Percentiles rank a stretch among this genome's conserved stretches.
phyloP scores from a whole-genome alignment of 1,284 basidiomycete species.

The Takashimella tepidaria region DNA sequence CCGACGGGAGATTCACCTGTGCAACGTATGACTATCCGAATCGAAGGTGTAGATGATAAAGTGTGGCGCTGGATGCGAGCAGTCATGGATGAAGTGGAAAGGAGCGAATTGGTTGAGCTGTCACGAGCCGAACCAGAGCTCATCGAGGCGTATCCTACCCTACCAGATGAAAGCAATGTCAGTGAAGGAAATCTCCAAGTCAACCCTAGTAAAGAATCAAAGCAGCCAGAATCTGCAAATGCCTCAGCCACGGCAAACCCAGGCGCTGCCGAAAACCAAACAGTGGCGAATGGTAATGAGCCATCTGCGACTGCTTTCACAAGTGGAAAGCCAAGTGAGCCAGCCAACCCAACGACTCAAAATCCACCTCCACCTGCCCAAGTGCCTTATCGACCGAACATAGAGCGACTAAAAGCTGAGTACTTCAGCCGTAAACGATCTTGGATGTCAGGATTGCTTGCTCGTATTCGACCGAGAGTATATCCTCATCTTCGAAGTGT shows the following conservation, averaged over 20 bases:
- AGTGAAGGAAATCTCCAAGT: not conserved
- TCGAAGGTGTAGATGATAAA: constrained; percentile 27
- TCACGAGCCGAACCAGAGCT: constrained; percentile 24
- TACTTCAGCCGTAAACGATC: not conserved
- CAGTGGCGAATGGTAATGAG: not conserved
- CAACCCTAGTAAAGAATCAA: not conserved
- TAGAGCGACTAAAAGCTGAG: not conserved
- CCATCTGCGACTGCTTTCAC: not conserved
- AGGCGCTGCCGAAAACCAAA: not conserved
- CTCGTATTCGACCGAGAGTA: constrained; percentile 18
- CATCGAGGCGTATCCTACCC: constrained; percentile 5
- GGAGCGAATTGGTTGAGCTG: constrained; percentile 23
- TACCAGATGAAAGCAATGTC: no score
- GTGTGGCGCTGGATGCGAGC: constrained; percentile 32
- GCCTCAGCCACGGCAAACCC: not conserved
- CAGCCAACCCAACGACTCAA: not conserved
- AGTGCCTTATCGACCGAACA: not conserved
- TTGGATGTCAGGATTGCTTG: constrained; percentile 11
- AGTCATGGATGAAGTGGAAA: constrained; percentile 25
- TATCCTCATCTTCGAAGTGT: constrained; percentile 24
- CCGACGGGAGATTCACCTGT: constrained; percentile 23
- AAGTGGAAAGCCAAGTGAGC: not conserved
- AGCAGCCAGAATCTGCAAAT: not conserved
- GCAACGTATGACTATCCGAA: constrained; percentile 33
- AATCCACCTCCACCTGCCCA: not conserved